Base-by-base conservation (phyloP, 2,329 filamentous ascomycete genomes). In the Penicillium polonicum region DNA sequence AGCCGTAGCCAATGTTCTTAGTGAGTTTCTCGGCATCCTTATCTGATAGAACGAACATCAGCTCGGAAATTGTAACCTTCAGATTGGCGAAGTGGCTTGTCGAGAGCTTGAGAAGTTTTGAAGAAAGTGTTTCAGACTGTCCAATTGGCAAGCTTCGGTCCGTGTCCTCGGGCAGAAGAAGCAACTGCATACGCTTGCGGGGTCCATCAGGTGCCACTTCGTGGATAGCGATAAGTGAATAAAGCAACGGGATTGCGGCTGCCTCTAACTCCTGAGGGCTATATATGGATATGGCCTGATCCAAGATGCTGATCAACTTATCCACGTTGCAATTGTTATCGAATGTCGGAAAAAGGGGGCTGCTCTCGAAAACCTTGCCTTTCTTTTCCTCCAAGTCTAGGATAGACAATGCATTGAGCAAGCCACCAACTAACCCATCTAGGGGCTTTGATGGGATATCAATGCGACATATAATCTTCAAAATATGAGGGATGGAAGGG, bases 1-100 rank as follows among this genome's bases (percentile, higher is more conserved):
- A 96, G 0, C 94, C 94, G 70, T 96, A 99, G 0, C 94, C 94
- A 13, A 99, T 90, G 65, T 97, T 97, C 51, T 90, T 83, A 0
- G 97, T 89, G 68, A 97, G 94, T 31, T 82, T 88, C 17, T 83
- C 83, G 0, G 92, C 85, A 66, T 97, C 87, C 66, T 87, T 89
- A 62, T 88, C 88, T 0, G 92, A 96, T 29, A 97, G 81, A 63
- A 95, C 89, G 71, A 95, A 99, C 60, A 97, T 83, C 25, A 99
- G 80, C 31, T 88, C 82, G 0, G 89, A 90, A 52, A 96, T 88
- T 19, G 85, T 84, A 46, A 89, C 86, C 19, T 91, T 85, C 3
- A 96, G 78, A 39, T 87, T 86, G 0, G 90, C 85, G 0, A 89
- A 83, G 0, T 92, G 84, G 15, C 89, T 90, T 5, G 87, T 90